Percentiles rank a stretch among this genome's conserved stretches.
phyloP scores from a whole-genome alignment of 192 early-diverging fungal genomes.

The Dissophora globulifera region DNA sequence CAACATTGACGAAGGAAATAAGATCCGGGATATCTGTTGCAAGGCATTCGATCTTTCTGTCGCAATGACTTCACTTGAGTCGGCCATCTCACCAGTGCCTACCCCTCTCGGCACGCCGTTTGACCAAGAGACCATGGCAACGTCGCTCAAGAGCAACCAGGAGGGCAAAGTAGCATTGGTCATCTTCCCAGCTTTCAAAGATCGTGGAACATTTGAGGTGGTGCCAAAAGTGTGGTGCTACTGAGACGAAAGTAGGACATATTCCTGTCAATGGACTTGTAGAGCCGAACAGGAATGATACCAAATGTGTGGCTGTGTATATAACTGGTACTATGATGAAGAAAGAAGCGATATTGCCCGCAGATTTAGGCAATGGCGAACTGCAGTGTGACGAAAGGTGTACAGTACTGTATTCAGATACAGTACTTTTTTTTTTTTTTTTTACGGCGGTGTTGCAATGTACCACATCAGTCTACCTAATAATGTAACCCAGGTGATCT shows the following conservation, averaged over 20 bases:
- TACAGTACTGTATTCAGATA: too few relatives aligned
- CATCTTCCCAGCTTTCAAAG: constrained; percentile 42
- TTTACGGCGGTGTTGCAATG: too few relatives aligned
- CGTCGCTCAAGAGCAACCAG: constrained; percentile 32
- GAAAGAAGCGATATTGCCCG: neutral
- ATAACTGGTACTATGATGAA: neutral
- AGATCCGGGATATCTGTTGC: constrained; percentile 34
- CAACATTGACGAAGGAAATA: constrained; percentile 12
- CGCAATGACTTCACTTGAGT: constrained; percentile 31
- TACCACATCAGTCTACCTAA: too few relatives aligned
- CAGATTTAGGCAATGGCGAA: too few relatives aligned
- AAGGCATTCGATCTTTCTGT: constrained; percentile 37
- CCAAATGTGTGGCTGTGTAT: neutral
- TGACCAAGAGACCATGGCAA: constrained; percentile 33
- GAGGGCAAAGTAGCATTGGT: constrained; percentile 37
- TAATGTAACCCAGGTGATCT: too few relatives aligned
- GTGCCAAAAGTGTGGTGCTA: constrained; percentile 45
- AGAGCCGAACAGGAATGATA: constrained; percentile 12
- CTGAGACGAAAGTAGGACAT: constrained; percentile 1
- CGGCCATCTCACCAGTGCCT: constrained; percentile 11
- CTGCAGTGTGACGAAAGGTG: too few relatives aligned
- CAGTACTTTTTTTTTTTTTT: too few relatives aligned
- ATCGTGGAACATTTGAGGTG: constrained; percentile 11
- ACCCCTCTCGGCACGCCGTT: constrained; percentile 11
- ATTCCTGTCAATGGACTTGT: neutral